Percentiles rank a stretch among this genome's conserved stretches.
These are phyloP conservation scores for Aspergillus tanneri DNA, from an alignment of 2,329 filamentous ascomycete genomes.

Conservation along the genomic window DNA sequence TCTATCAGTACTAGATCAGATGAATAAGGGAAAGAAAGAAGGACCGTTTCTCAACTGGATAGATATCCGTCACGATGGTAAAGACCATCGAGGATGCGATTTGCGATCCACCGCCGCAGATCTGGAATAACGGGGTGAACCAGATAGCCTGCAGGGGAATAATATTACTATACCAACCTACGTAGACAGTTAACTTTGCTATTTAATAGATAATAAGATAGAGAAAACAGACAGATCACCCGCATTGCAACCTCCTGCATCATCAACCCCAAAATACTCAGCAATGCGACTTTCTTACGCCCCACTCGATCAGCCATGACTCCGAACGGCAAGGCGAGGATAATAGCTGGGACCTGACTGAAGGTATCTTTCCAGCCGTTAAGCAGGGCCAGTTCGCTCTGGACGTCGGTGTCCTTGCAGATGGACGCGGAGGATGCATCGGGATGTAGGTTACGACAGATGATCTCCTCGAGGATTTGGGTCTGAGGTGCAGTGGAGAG, in stretches of 20 bases:
- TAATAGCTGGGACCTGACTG: slow-evolving; percentile 11
- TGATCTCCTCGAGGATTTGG: slow-evolving; percentile 14
- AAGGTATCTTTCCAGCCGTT: slow-evolving; percentile 15
- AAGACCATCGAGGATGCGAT: slow-evolving; percentile 11
- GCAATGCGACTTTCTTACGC: slow-evolving; percentile 8
- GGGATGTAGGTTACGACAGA: slow-evolving; percentile 15
- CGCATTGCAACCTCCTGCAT: slow-evolving; percentile 10
- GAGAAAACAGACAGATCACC: slow-evolving; percentile 11
- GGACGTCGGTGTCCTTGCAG: slow-evolving; percentile 15
- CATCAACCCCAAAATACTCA: slow-evolving; percentile 9
- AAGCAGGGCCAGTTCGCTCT: slow-evolving; percentile 14
- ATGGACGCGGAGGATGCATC: too few relatives aligned
- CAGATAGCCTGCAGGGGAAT: slow-evolving; percentile 13
- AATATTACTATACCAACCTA: slow-evolving; percentile 9
- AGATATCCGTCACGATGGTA: slow-evolving; percentile 15
- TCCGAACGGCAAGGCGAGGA: slow-evolving; percentile 15
- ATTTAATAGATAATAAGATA: not conserved
- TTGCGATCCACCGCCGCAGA: slow-evolving; percentile 14
- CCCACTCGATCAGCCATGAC: slow-evolving; percentile 15
- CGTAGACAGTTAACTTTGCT: not conserved
- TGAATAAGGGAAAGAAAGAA: too few relatives aligned
- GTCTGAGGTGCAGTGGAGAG: slow-evolving; percentile 16
- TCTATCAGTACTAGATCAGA: too few relatives aligned
- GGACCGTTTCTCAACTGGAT: slow-evolving; percentile 12
- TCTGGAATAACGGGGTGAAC: slow-evolving; percentile 16